Conservation (phyloP, 495 filamentous ascomycete species). For the Neurospora africana region DNA sequence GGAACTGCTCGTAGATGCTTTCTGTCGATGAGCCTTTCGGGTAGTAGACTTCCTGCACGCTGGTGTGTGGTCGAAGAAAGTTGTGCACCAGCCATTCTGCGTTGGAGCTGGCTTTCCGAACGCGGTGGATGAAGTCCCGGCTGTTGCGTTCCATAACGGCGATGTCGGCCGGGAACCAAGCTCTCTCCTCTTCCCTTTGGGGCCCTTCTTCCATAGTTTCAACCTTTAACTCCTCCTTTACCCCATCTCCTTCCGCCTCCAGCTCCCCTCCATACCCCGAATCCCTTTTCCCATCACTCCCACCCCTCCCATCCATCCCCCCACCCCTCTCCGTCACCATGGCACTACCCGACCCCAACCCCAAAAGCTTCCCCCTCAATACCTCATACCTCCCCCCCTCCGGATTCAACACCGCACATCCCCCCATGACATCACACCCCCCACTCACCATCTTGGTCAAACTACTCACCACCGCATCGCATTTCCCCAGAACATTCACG, state of each 20-base stretch:
- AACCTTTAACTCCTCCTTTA: background rate
- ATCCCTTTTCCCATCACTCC: background rate
- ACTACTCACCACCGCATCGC: conserved; percentile 17
- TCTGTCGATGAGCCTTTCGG: conserved; percentile 9
- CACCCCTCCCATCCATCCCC: background rate
- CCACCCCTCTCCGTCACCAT: background rate
- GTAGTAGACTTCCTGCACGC: conserved; percentile 16
- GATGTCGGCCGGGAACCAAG: conserved; percentile 15
- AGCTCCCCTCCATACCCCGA: background rate
- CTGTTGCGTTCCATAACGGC: conserved; percentile 15
- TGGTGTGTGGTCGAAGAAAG: background rate
- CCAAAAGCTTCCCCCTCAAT: background rate
- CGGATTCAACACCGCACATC: conserved; percentile 4
- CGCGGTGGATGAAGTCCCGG: conserved; percentile 8
- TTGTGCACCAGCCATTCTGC: conserved; percentile 1
- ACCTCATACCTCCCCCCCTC: background rate
- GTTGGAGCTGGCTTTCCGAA: conserved; percentile 5
- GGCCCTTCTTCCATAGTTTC: no score
- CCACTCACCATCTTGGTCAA: conserved; percentile 23
- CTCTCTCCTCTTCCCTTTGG: background rate
- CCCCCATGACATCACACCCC: conserved; percentile 20
- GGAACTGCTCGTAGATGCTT: conserved; percentile 7
- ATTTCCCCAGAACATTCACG: conserved; percentile 4
- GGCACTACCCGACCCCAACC: background rate
- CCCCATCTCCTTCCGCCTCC: background rate